Evolutionary conservation across 2,329 filamentous ascomycete species (phyloP), one percentile per base, ranked within the genome.

Genomic region (Amesomyces nigricolor): DNA sequence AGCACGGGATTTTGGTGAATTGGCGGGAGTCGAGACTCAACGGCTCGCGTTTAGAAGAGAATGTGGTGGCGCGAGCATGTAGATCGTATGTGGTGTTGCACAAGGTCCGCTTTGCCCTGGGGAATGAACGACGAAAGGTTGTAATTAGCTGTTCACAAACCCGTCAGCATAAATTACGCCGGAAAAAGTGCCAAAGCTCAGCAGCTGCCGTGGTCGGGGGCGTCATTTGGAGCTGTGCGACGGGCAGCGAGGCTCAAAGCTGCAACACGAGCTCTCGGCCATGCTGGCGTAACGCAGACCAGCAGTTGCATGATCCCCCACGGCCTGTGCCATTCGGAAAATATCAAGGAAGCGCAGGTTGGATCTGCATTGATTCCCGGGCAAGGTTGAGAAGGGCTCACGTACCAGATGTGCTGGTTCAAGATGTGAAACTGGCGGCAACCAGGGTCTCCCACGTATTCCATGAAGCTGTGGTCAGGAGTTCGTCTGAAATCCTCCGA

Each of bases 201-300:
- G 38, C 30, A 38, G 37, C 19, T 30, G 10, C 7, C 17, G 40
- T 13, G 30, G 30, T 37, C 10, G 17, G 17, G 22, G 3, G 4
- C 16, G 37, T 5, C 30, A 40, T 48, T 30, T 35, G 19, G 26
- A 32, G 14, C 26, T 14, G 56, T 58, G 51, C 22, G 38, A 57
- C 54, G 4, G 3, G 46, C 26, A 42, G 16, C 32, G 46, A 49
- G 49, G 54, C 45, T 57, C 46, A 14, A 35, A 17, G 35, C 29
- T 17, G 30, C 22, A 42, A 54, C 38, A 48, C 51, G 47, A 52
- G 9, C 51, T 54, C 39, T 54, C 56, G 56, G 56, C 56, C 51
- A 51, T 9, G 50, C 17, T 47, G 50, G 37, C 16, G 54, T 53
- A 40, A 43, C 43, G 35, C 50, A 49, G 35, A 9, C 9, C 19